These are phyloP conservation scores for Bryoerythrophyllum caledonicum DNA, from an alignment of 225 moss, liverwort and hornwort genomes.

Conservation along the genomic window DNA sequence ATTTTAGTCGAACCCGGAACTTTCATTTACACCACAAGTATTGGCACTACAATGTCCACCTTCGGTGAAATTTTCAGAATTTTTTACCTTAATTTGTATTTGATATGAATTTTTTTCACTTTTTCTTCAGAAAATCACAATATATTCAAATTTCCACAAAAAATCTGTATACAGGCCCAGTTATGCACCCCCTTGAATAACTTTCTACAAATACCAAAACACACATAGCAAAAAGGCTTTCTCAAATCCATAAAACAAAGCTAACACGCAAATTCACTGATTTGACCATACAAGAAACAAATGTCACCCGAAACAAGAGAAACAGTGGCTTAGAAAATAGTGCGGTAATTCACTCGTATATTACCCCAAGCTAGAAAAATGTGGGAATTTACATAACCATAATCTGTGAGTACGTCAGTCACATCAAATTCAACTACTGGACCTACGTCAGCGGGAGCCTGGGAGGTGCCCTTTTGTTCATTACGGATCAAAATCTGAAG, in stretches of 20 bases:
- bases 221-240: neutral
- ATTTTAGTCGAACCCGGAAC: too few species aligned
- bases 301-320: neutral
- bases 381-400: constrained; percentile 54
- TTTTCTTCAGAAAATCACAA: too few species aligned
- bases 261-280: neutral
- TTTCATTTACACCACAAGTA: too few species aligned
- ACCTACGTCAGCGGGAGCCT: constrained; percentile 23
- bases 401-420: constrained; percentile 34
- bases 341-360: constrained; percentile 38
- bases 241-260: neutral
- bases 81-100: too few species aligned
- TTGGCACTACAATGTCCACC: too few species aligned
- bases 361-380: constrained; percentile 51
- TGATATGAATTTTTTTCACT: too few species aligned
- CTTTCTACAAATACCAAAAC: neutral
- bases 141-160: too few species aligned
- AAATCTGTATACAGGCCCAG: too few species aligned
- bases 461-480: constrained; percentile 23
- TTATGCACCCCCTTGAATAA: neutral
- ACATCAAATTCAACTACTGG: constrained; percentile 28
- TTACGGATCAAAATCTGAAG: constrained; percentile 31
- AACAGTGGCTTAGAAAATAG: neutral
- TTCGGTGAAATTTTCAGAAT: too few species aligned
- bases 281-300: neutral